Percentiles rank a stretch among this genome's conserved stretches.
Evolutionary conservation across 148 eudicot species (phyloP).

Genomic region (Chenopodium formosanum): DNA sequence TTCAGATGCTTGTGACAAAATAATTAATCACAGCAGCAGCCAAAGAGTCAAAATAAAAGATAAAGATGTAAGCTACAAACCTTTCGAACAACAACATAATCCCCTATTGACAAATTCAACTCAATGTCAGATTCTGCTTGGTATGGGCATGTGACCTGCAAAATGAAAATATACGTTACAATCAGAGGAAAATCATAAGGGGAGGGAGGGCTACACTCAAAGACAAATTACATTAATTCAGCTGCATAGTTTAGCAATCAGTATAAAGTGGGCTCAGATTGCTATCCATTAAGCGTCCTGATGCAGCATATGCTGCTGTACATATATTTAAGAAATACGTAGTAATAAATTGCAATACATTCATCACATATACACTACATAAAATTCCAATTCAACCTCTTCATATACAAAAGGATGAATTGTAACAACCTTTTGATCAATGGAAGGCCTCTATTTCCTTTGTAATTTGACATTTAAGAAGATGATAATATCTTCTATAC

Average conservation of each 20-base stretch:
- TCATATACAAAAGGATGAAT: neutral
- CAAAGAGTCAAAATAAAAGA: neutral
- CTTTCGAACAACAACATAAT: slow-evolving; percentile 83
- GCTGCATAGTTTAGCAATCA: neutral
- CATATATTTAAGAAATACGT: neutral
- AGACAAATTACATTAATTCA: neutral
- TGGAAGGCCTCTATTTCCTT: neutral
- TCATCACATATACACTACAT: neutral
- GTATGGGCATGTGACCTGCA: slow-evolving; percentile 72
- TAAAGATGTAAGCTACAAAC: slow-evolving; percentile 47
- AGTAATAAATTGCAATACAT: neutral
- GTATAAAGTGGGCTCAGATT: neutral
- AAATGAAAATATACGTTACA: slow-evolving; percentile 11
- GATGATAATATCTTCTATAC: neutral
- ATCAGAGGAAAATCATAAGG: neutral
- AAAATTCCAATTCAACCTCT: neutral
- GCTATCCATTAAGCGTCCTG: neutral
- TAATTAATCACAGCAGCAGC: neutral
- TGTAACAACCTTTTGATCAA: neutral
- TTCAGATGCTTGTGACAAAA: neutral
- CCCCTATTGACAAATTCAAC: slow-evolving; percentile 74
- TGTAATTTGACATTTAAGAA: too few relatives aligned
- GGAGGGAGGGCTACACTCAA: neutral
- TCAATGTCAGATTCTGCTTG: slow-evolving; percentile 83
- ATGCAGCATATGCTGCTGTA: neutral